Percentiles rank a stretch among this genome's conserved stretches.
phyloP scores from a whole-genome alignment of 176 grass and related monocot species.

The Poa annua region DNA sequence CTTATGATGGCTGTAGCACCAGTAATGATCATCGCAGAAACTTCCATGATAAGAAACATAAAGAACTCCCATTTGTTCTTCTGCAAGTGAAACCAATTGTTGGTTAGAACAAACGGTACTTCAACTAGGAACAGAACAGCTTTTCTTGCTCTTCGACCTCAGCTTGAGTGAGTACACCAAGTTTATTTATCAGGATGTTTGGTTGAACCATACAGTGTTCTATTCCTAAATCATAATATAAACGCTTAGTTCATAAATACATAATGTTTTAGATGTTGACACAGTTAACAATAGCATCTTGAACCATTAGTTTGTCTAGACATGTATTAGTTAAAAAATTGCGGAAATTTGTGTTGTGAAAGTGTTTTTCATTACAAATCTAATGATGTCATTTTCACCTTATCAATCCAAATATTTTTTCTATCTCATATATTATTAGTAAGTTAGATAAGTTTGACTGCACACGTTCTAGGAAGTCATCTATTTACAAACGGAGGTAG shows the following conservation, averaged over 20 bases:
- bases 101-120: conserved; percentile 26
- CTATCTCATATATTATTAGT: neutral
- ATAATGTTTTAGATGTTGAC: neutral
- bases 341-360: neutral
- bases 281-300: neutral
- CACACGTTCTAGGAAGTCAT: neutral
- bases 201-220: neutral
- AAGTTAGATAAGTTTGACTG: neutral
- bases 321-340: neutral
- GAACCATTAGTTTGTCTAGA: neutral
- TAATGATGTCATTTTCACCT: neutral
- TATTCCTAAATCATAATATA: conserved; percentile 6
- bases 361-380: conserved; percentile 12
- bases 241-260: neutral
- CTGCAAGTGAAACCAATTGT: conserved; percentile 58
- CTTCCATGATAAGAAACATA: conserved; percentile 93
- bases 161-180: conserved; percentile 17
- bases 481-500: neutral
- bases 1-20: conserved; percentile 74
- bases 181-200: conserved; percentile 31
- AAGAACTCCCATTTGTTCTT: conserved; percentile 98
- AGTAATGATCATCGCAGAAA: conserved; percentile 97
- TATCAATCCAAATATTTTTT: conserved; percentile 1
- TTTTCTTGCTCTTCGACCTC: conserved; percentile 26
- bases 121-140: conserved; percentile 26